Evolutionary conservation across 2,329 filamentous ascomycete genomes (phyloP).

Genomic region (Talaromyces sp.): DNA sequence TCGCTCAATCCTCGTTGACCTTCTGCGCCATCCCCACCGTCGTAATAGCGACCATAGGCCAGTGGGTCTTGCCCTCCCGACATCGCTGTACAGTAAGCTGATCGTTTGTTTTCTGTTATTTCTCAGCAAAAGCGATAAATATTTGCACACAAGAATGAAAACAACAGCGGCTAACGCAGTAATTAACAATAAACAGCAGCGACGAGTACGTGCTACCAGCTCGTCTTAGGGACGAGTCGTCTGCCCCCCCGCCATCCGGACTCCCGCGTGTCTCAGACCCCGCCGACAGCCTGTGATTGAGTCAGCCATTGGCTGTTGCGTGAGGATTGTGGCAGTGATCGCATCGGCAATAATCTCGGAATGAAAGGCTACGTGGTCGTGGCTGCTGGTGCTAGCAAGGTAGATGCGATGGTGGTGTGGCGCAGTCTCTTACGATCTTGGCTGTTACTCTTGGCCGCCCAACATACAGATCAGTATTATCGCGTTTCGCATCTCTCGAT

Average conservation of each 20-base stretch:
- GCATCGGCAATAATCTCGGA: neutral
- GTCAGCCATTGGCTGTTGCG: neutral
- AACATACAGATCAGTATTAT: neutral
- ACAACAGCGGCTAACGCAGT: neutral
- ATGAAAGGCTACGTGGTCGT: neutral
- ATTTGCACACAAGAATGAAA: neutral
- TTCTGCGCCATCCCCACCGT: conserved; percentile 19
- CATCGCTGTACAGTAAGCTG: conserved; percentile 25
- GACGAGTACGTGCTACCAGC: neutral
- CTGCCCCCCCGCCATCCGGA: neutral
- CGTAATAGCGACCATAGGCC: conserved; percentile 54
- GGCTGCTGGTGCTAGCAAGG: neutral
- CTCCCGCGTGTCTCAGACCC: conserved; percentile 6
- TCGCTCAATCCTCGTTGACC: conserved; percentile 30
- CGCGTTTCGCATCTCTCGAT: neutral
- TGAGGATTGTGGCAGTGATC: conserved; percentile 12
- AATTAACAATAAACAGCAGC: neutral
- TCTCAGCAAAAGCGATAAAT: neutral
- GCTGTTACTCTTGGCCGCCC: neutral
- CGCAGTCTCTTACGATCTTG: neutral
- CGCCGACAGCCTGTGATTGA: neutral
- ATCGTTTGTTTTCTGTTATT: neutral
- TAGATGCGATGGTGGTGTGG: neutral
- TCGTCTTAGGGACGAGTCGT: neutral
- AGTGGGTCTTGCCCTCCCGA: conserved; percentile 49